Base-by-base conservation (phyloP, 768 basidiomycete species). In the Cystobasidium ongulense region DNA sequence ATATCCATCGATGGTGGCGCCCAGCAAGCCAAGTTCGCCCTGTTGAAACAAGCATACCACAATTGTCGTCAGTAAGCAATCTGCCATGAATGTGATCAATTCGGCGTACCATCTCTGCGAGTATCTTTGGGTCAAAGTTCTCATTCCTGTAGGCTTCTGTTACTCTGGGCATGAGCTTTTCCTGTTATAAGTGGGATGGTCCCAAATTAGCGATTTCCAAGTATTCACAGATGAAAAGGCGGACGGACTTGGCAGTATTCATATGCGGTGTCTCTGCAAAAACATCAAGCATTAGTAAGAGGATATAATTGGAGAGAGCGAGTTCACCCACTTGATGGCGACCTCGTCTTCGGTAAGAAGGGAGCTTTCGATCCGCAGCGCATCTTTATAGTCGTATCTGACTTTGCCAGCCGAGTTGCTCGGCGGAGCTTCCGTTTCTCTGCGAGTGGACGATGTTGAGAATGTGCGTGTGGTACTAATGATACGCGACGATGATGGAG, bases 1-100 rank as follows among this genome's bases (percentile, higher is more conserved):
- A 76, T 96, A 96, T 0, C 92, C 94, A 73, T 88, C 81, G 76
- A 97, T 97, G 0, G 94, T 98, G 1, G 94, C 88, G 0, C 95
- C 95, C 0, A 98, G 84, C 17, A 97, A 82, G 1, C 95, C 95
- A 1, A 97, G 84, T 75, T 88, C 86, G 3, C 95, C 95, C 74
- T 75, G 31, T 27, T 46, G 13, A 10, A n/a, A n/a, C 25, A 39
- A 39, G 4, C 29, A 59, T 59, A 29, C 27, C 8, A 23, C 43
- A 31, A 54, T 11, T 7, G 53, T 8, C 7, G 17, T 7, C 23
- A 54, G 64, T 52, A 17, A 50, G 36, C 64, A 8, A 29, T 5
- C 8, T n/a, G 8, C n/a, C 11, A 23, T 36, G 18, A 63, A 29
- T 33, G 38, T 21, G 31, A 23, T 23, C 38, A 18, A 11, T 17